Conservation (phyloP, 1,139 yeast species). For the Pichia sp. region DNA sequence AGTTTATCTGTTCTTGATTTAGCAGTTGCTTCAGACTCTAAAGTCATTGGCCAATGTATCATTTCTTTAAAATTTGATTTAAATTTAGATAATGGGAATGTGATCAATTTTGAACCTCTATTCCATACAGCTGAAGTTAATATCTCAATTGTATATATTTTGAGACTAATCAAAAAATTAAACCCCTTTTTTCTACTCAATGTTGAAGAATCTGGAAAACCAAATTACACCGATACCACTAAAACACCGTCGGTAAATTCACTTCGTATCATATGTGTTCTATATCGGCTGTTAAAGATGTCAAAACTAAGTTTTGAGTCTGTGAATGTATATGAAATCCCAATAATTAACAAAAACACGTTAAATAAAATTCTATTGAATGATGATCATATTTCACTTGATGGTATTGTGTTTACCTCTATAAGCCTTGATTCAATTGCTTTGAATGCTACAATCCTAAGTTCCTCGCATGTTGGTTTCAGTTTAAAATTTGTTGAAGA, state of each 20-base stretch:
- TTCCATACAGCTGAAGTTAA: slow-evolving; percentile 12
- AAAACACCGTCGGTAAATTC: slow-evolving; percentile 2
- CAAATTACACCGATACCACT: neutral
- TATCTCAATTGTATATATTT: slow-evolving; percentile 21
- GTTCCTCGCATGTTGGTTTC: slow-evolving; percentile 47
- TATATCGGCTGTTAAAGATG: slow-evolving; percentile 15
- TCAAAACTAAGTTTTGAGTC: slow-evolving; percentile 15
- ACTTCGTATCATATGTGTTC: no score
- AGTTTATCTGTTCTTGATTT: slow-evolving; percentile 11
- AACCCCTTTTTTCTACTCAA: neutral
- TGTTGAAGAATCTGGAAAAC: no score
- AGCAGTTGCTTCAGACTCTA: no score
- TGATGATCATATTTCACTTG: slow-evolving; percentile 6
- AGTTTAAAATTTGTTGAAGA: slow-evolving; percentile 45
- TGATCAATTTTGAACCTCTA: slow-evolving; percentile 5
- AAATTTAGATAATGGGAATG: slow-evolving; percentile 21
- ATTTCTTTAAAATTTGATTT: slow-evolving; percentile 14
- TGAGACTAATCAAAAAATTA: slow-evolving; percentile 10
- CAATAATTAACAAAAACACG: slow-evolving; percentile 9
- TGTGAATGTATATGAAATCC: slow-evolving; percentile 18
- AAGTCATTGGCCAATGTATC: slow-evolving; percentile 11
- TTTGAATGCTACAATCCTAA: slow-evolving; percentile 30
- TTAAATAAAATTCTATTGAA: slow-evolving; percentile 4
- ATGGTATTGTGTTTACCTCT: slow-evolving; percentile 29
- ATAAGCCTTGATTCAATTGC: slow-evolving; percentile 29